phyloP scores from a whole-genome alignment of 108 stramenopile species.

The Cyclotella sp. region DNA sequence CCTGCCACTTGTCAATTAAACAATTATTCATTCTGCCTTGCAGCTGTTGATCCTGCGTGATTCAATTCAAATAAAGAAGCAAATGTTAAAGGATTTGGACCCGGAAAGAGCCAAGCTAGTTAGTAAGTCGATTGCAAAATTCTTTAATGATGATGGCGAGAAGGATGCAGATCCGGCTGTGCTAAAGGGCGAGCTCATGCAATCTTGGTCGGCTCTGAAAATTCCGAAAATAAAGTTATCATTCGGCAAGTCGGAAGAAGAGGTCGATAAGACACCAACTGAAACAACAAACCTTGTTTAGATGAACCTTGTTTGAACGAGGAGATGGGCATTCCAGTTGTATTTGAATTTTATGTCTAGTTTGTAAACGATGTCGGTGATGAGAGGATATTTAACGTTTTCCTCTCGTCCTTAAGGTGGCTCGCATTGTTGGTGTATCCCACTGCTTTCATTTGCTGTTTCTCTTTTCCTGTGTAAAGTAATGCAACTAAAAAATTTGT shows the following conservation, averaged over 20 bases:
- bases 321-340: too few species aligned
- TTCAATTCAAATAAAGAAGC: conserved; percentile 47
- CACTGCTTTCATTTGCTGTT: too few species aligned
- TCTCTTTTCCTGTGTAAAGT: too few species aligned
- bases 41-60: conserved; percentile 60
- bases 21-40: not conserved
- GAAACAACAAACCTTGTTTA: conserved; percentile 31
- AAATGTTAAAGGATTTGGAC: conserved; percentile 47
- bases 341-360: too few species aligned
- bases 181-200: conserved; percentile 33
- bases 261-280: conserved; percentile 8
- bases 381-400: too few species aligned
- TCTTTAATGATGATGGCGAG: conserved; percentile 36
- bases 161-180: conserved; percentile 26
- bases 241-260: conserved; percentile 29
- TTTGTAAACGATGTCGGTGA: not conserved
- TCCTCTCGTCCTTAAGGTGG: too few species aligned
- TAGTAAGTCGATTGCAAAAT: conserved; percentile 45
- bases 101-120: conserved; percentile 43
- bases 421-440: too few species aligned
- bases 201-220: conserved; percentile 18
- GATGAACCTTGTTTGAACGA: conserved; percentile 18
- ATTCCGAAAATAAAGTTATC: conserved; percentile 33
- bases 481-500: too few species aligned
- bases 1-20: not conserved